A percentile compares a stretch with the other conserved stretches of the same genome.
Evolutionary conservation across 768 basidiomycete genomes (phyloP).

Genomic region (Russula sp.): DNA sequence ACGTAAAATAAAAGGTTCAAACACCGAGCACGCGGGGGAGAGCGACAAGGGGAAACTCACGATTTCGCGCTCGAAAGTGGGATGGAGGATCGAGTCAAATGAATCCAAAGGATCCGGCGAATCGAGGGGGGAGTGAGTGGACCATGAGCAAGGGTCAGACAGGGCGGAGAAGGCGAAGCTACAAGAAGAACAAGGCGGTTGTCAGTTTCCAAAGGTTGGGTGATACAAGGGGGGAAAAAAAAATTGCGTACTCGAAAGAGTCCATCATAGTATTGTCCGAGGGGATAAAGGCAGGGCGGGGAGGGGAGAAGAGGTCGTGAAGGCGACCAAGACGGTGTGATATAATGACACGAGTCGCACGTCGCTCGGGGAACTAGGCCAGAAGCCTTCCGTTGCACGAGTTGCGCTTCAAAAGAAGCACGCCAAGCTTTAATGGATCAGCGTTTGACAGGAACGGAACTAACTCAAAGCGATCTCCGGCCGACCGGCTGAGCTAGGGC

Average conservation of each 20-base stretch:
- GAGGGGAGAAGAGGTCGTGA: constrained; percentile 15
- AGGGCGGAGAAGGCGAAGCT: constrained; percentile 15
- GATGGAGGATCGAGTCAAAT: constrained; percentile 17
- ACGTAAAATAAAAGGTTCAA: neutral
- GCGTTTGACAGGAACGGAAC: constrained; percentile 23
- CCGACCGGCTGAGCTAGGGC: neutral
- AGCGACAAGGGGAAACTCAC: neutral
- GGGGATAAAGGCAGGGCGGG: neutral
- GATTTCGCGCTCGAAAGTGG: constrained; percentile 25
- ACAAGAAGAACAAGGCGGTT: neutral
- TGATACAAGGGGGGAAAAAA: neutral
- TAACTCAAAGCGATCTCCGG: constrained; percentile 17
- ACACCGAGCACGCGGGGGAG: neutral
- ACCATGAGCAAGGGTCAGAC: constrained; percentile 13
- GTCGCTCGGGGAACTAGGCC: constrained; percentile 19
- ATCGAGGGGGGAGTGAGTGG: constrained; percentile 18
- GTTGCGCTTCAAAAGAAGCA: constrained; percentile 18
- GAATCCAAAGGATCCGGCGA: constrained; percentile 8
- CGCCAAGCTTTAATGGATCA: constrained; percentile 20
- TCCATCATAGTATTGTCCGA: constrained; percentile 11
- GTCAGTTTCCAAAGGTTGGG: neutral
- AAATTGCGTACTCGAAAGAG: constrained; percentile 17
- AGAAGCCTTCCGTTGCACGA: constrained; percentile 19
- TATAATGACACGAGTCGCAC: constrained; percentile 20
- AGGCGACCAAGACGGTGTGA: constrained; percentile 17